Evolutionary conservation across 768 basidiomycete genomes (phyloP).

Genomic region (Leccinum barrowsii): DNA sequence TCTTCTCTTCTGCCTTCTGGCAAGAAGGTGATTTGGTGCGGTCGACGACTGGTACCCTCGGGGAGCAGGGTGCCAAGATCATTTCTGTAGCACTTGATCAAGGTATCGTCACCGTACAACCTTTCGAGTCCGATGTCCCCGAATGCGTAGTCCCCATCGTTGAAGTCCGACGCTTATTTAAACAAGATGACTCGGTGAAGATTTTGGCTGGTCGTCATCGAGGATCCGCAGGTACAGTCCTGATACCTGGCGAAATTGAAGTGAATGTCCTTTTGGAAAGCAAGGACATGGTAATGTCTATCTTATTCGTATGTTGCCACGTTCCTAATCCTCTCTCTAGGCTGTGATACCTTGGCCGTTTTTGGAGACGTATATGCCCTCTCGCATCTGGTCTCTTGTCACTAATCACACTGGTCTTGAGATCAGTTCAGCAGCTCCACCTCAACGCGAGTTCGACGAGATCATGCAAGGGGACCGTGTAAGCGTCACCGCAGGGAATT

Average conservation of each 20-base stretch:
- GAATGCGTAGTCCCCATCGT: not conserved
- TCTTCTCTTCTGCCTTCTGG: not conserved
- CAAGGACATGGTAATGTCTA: not conserved
- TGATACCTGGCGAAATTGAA: not conserved
- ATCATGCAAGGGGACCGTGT: not conserved
- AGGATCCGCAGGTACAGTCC: not conserved
- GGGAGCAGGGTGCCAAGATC: not conserved
- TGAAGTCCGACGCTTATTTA: not conserved
- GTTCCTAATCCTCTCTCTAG: not conserved
- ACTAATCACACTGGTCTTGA: not conserved
- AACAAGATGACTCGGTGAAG: not conserved
- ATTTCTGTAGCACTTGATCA: not conserved
- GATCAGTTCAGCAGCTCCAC: not conserved
- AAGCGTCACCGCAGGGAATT: not conserved
- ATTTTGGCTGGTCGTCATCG: not conserved
- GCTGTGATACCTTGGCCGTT: not conserved
- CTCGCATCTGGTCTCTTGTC: not conserved
- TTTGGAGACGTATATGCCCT: not conserved
- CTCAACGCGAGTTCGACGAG: not conserved
- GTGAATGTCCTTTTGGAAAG: not conserved
- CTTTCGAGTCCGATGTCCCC: not conserved
- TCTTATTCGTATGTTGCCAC: not conserved
- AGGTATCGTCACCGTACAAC: not conserved
- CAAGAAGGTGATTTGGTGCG: not conserved
- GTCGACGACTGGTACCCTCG: not conserved